phyloP scores from a whole-genome alignment of 2,329 filamentous ascomycete species.

The Pyrenophora seminiperda region DNA sequence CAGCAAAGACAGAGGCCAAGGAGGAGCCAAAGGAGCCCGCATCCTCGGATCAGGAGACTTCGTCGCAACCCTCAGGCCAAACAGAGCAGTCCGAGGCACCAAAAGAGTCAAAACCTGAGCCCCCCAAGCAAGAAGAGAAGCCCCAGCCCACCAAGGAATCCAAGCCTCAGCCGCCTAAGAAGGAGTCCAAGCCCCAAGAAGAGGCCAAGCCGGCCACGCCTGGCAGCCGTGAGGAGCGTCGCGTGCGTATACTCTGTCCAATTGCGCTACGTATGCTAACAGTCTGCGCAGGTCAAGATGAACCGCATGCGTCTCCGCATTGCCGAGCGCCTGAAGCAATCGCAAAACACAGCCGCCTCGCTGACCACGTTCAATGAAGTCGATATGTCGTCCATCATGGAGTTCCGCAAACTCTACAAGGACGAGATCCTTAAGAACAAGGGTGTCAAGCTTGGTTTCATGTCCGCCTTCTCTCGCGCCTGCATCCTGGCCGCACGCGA shows the following conservation, averaged over 20 bases:
- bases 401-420: conserved; percentile 97
- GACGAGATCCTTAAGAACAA: conserved; percentile 95
- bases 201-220: conserved; percentile 51
- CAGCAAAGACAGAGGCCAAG: conserved; percentile 58
- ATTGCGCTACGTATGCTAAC: conserved; percentile 13
- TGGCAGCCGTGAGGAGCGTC: conserved; percentile 83
- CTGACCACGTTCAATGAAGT: conserved; percentile 99
- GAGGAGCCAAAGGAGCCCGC: conserved; percentile 66
- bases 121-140: conserved; percentile 48
- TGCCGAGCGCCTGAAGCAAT: conserved; percentile 97
- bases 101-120: conserved; percentile 49
- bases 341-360: conserved; percentile 96
- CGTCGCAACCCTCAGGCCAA: conserved; percentile 59
- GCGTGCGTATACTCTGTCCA: conserved; percentile 62
- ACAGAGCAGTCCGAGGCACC: conserved; percentile 54
- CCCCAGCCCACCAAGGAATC: conserved; percentile 41
- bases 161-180: conserved; percentile 29
- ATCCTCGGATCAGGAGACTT: conserved; percentile 61
- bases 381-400: conserved; percentile 97
- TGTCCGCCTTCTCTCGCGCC: conserved; percentile 95
- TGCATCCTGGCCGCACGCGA: conserved; percentile 92
- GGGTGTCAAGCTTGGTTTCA: conserved; percentile 98
- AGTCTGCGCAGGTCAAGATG: conserved; percentile 84
- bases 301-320: conserved; percentile 99
- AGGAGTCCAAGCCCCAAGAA: conserved; percentile 44